Evolutionary conservation across 352 stramenopile genomes (phyloP).

Genomic region (Phytophthora litchii): DNA sequence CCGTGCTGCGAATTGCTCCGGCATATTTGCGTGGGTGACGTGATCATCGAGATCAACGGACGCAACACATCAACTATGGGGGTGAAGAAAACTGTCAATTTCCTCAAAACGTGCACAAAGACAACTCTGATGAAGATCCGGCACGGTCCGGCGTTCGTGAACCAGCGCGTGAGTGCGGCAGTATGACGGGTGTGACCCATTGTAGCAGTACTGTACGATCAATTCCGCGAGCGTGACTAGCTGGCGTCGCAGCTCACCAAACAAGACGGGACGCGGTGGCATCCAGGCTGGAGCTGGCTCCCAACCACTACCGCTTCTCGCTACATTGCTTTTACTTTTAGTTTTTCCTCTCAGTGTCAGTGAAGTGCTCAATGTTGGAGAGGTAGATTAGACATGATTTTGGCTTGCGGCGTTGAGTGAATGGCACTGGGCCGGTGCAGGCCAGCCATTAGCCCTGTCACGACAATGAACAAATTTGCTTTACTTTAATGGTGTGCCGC

Average conservation of each 20-base stretch:
- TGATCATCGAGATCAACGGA: constrained; percentile 91
- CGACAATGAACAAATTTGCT: constrained; percentile 26
- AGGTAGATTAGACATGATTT: constrained; percentile 42
- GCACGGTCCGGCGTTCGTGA: constrained; percentile 74
- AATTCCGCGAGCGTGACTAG: constrained; percentile 31
- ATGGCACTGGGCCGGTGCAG: constrained; percentile 1
- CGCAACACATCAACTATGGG: constrained; percentile 89
- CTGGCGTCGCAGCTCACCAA: constrained; percentile 19
- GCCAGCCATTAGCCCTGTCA: constrained; percentile 17
- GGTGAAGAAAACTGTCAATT: constrained; percentile 90
- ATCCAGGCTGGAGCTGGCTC: neutral
- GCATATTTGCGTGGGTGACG: constrained; percentile 83
- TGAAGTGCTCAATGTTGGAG: constrained; percentile 58
- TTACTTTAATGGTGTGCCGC: neutral
- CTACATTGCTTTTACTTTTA: constrained; percentile 38
- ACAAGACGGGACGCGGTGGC: constrained; percentile 13
- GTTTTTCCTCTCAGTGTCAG: constrained; percentile 43
- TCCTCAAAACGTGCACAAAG: constrained; percentile 86
- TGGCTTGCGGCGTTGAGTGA: constrained; percentile 27
- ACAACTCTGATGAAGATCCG: constrained; percentile 88
- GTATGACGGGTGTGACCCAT: constrained; percentile 42
- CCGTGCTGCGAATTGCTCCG: constrained; percentile 83
- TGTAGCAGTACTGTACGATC: constrained; percentile 51
- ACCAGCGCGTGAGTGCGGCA: constrained; percentile 76
- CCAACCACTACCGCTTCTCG: constrained; percentile 9